A percentile compares a stretch with the other conserved stretches of the same genome.
Evolutionary conservation across 2,329 filamentous ascomycete genomes (phyloP).

Genomic region (Hymenoscyphus scutula): DNA sequence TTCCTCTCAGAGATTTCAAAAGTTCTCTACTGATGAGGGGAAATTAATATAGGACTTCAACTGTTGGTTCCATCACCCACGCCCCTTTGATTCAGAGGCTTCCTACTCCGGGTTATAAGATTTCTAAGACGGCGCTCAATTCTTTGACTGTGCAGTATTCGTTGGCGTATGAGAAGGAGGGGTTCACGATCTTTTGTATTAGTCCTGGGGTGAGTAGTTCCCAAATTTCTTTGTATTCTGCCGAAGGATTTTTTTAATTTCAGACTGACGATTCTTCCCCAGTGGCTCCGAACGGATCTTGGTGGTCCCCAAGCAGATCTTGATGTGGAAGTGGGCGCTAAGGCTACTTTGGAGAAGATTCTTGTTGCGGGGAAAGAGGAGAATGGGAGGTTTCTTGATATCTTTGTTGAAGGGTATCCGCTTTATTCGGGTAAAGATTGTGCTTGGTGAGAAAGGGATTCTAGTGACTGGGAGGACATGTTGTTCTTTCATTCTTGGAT

Average conservation of each 20-base stretch:
- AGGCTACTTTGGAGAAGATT: slow-evolving; percentile 43
- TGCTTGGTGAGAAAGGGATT: background rate
- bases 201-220: slow-evolving; percentile 43
- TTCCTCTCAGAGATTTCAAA: background rate
- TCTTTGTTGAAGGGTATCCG: slow-evolving; percentile 2
- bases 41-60: slow-evolving; percentile 4
- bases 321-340: slow-evolving; percentile 39
- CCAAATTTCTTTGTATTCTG: background rate
- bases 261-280: background rate
- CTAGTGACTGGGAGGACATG: background rate
- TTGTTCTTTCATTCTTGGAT: no score
- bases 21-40: background rate
- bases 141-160: slow-evolving; percentile 47
- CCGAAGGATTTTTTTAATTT: background rate
- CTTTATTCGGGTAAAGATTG: background rate
- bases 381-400: slow-evolving; percentile 48
- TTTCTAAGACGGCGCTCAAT: slow-evolving; percentile 48
- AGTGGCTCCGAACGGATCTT: slow-evolving; percentile 46
- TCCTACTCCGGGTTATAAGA: slow-evolving; percentile 41
- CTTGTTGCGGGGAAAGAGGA: slow-evolving; percentile 39
- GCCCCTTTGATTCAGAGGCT: slow-evolving; percentile 39
- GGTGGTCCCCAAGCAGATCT: slow-evolving; percentile 43
- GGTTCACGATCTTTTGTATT: slow-evolving; percentile 43
- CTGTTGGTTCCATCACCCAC: slow-evolving; percentile 16
- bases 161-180: slow-evolving; percentile 37